Evolutionary conservation across 2,329 filamentous ascomycete species (phyloP), one percentile per base, ranked within the genome.

Genomic region (Biscogniauxia sp.): DNA sequence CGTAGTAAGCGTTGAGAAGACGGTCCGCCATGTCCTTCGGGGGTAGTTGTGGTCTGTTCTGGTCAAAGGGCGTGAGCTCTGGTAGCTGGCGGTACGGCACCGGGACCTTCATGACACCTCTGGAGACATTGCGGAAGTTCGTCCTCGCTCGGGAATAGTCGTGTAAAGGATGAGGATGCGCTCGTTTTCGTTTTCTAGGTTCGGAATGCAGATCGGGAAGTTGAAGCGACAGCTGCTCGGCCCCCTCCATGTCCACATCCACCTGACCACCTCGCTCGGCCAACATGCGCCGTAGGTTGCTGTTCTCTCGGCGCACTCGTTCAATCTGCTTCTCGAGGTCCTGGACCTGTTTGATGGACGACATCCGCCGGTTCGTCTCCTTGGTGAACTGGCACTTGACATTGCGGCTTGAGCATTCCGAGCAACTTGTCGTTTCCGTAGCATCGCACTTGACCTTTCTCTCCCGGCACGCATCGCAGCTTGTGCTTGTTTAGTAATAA

Each of bases 331-430:
- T 95, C 77, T 98, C 94, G 25, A 99, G 82, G 74, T 99, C 95
- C 77, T 98, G 95, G 13, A 98, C 91, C 80, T 97, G 95, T 85
- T 98, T 99, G 78, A 98, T 98, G 1, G 94, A 98, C 19, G 95
- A 98, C 95, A 99, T 99, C 64, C 95, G 88, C 61, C 95, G 86
- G 75, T 99, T 99, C 13, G 95, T 99, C 77, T 99, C 95, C 78
- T 99, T 99, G 55, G 95, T 99, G 74, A 99, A 99, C 73, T 98
- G 94, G 73, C 95, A 99, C 75, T 96, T 96, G 66, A 98, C 94
- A 73, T 94, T 96, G 66, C 95, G 89, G 74, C 93, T 97, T 4
- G 92, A 95, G 78, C 95, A 99, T 77, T 99, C 95, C 1, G 95
- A 97, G 75, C 95, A 99, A 77, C 94, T 97, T 11, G 91, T 89